These are phyloP conservation scores for Botryosphaeria dothidea DNA, from an alignment of 2,329 filamentous ascomycete species.

Conservation along the genomic window DNA sequence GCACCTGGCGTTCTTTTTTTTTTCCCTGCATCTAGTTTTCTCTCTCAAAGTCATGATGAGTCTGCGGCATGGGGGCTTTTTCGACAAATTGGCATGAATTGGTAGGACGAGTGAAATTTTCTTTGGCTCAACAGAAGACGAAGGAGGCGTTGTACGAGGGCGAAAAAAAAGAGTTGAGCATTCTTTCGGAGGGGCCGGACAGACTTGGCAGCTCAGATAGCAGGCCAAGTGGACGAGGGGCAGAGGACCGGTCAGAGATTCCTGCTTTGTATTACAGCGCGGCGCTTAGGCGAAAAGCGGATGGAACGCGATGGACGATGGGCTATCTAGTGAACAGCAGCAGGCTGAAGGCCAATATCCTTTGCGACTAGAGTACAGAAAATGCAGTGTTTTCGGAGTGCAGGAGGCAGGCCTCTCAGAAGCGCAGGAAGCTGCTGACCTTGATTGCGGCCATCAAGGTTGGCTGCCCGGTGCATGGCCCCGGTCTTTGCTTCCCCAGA, in stretches of 20 bases:
- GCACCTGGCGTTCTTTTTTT: conserved; percentile 10
- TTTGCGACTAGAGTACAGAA: not conserved
- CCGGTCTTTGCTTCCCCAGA: conserved; percentile 5
- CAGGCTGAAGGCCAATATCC: not conserved
- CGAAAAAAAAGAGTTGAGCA: conserved; percentile 4
- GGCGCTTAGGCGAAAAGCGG: conserved; percentile 17
- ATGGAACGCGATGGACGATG: conserved; percentile 1
- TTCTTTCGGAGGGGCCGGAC: not conserved
- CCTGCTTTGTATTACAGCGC: conserved; percentile 18
- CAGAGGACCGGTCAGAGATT: conserved; percentile 8
- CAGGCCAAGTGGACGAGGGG: not conserved
- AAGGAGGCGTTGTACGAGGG: not conserved
- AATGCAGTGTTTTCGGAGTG: conserved; percentile 2
- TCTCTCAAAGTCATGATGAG: not conserved
- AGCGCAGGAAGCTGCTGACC: not conserved
- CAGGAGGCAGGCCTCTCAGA: not conserved
- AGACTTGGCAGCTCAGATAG: not conserved
- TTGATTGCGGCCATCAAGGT: conserved; percentile 1
- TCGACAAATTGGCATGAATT: conserved; percentile 15
- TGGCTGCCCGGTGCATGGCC: not conserved
- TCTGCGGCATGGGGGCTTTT: not conserved
- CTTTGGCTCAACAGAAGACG: not conserved
- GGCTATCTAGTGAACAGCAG: not conserved
- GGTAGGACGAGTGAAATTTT: not conserved
- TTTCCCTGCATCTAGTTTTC: conserved; percentile 1